Conservation (phyloP, 305 asterid species). For the Coffea humblotiana region DNA sequence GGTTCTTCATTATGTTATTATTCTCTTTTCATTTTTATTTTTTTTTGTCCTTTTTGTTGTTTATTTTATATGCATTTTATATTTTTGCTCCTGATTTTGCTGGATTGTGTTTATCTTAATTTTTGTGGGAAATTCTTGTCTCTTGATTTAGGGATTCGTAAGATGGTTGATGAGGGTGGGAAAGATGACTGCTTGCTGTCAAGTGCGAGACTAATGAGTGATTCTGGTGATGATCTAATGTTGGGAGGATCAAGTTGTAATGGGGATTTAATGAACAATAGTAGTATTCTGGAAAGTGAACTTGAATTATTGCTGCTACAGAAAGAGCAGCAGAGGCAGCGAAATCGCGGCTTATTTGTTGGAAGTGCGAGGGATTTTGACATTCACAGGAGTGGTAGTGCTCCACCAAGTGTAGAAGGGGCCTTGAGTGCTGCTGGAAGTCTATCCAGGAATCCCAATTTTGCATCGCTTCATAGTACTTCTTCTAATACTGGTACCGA, state of each 20-base stretch:
- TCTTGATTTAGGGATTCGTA: slow-evolving; percentile 15
- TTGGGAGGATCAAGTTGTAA: slow-evolving; percentile 48
- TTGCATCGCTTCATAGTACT: slow-evolving; percentile 25
- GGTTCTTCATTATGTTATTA: not conserved
- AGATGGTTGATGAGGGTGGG: slow-evolving; percentile 26
- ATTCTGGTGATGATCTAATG: slow-evolving; percentile 25
- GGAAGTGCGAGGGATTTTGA: slow-evolving; percentile 57
- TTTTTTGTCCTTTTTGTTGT: not conserved
- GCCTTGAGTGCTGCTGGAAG: slow-evolving; percentile 60
- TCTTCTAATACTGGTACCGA: slow-evolving; percentile 23
- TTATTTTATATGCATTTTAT: not conserved
- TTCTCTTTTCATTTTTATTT: too few species aligned
- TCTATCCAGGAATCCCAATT: slow-evolving; percentile 45
- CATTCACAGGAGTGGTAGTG: slow-evolving; percentile 77
- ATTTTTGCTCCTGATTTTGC: not conserved
- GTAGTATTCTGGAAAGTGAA: slow-evolving; percentile 44
- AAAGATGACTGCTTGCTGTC: slow-evolving; percentile 21
- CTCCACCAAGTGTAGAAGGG: slow-evolving; percentile 60
- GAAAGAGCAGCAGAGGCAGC: slow-evolving; percentile 36
- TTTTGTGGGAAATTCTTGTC: slow-evolving; percentile 1
- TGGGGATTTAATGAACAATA: slow-evolving; percentile 38
- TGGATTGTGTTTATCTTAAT: not conserved
- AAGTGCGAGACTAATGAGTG: slow-evolving; percentile 29
- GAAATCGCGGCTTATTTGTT: slow-evolving; percentile 35
- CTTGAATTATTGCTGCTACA: slow-evolving; percentile 40